These are phyloP conservation scores for Rhizopogon vesiculosus DNA, from an alignment of 768 basidiomycete species.

Conservation along the genomic window DNA sequence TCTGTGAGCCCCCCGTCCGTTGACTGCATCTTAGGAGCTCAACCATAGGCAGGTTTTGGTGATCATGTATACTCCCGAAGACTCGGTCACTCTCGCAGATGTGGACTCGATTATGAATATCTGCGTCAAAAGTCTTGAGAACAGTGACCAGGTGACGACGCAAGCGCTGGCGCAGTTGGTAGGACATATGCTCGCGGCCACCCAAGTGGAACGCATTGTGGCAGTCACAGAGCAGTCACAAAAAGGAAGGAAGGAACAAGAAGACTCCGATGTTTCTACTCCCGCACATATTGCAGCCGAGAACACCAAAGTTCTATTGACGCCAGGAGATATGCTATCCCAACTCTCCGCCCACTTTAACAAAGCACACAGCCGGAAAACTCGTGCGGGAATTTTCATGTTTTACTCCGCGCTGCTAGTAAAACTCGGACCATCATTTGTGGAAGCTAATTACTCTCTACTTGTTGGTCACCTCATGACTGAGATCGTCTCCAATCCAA, in stretches of 20 bases:
- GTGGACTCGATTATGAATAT: constrained; percentile 70
- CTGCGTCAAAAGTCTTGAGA: constrained; percentile 74
- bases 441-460: constrained; percentile 78
- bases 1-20: constrained; percentile 44
- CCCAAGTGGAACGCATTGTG: constrained; percentile 63
- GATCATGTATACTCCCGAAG: constrained; percentile 54
- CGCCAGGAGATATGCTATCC: constrained; percentile 75
- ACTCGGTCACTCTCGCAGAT: constrained; percentile 57
- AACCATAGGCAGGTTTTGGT: constrained; percentile 41
- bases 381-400: constrained; percentile 83
- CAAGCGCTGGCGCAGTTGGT: constrained; percentile 73
- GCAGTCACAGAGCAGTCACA: constrained; percentile 42
- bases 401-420: constrained; percentile 78
- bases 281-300: constrained; percentile 43
- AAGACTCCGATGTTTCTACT: constrained; percentile 52
- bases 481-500: constrained; percentile 65
- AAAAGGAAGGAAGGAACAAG: constrained; percentile 60
- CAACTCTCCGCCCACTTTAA: constrained; percentile 80
- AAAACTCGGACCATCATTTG: constrained; percentile 69
- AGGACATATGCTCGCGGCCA: constrained; percentile 79
- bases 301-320: constrained; percentile 63
- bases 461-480: constrained; percentile 74
- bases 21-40: constrained; percentile 6
- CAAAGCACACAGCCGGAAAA: constrained; percentile 65
- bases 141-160: constrained; percentile 79